Base-by-base conservation (phyloP, 176 grass and related monocot genomes). In the Thinopyrum elongatum region DNA sequence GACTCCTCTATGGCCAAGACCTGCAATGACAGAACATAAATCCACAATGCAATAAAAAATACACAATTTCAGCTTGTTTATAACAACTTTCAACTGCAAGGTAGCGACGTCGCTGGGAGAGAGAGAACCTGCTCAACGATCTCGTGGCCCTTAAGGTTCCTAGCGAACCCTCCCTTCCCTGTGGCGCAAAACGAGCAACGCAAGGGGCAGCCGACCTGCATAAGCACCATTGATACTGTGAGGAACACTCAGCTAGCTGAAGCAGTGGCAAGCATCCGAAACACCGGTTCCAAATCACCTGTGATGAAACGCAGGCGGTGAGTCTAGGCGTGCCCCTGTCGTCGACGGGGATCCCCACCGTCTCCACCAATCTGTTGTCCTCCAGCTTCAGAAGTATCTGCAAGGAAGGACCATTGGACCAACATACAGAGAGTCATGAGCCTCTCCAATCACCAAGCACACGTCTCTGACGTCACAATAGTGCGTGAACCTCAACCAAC, bases 321-420 rank as follows among this genome's bases (percentile, higher is more conserved):
- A 98, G 93, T 7, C 93, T 94, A 49, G 93, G 74, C 3, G 90
- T 82, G 51, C 86, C 88, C 82, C 91, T 91, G 58, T 89, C 92
- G 35, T 95, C 82, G 4, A 92, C 88, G 21, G 93, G 96, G 86
- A 98, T 98, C 60, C 93, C 96, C 53, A 98, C 96, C 2, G 90
- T 95, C 91, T 98, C 96, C 14, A 98, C 79, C 90, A 98, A 70
- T 66, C 96, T 92, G 64, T 91, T 95, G 82, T 98, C 96, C 82
- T 95, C 91, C 86, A 98, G 77, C 89, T 95, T 98, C 59, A 98
- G 86, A 77, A 98, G 92, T 92, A 98, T 94, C 96, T 98, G 72
- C 81, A 82, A 74, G 57, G 34, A 80, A 27, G 3, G 14, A 74
- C 2, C 13, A 62, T 59, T 19, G 3, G 41, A 74, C 6, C 13